Conservation (phyloP, 768 basidiomycete species). For the Suillus americanus region DNA sequence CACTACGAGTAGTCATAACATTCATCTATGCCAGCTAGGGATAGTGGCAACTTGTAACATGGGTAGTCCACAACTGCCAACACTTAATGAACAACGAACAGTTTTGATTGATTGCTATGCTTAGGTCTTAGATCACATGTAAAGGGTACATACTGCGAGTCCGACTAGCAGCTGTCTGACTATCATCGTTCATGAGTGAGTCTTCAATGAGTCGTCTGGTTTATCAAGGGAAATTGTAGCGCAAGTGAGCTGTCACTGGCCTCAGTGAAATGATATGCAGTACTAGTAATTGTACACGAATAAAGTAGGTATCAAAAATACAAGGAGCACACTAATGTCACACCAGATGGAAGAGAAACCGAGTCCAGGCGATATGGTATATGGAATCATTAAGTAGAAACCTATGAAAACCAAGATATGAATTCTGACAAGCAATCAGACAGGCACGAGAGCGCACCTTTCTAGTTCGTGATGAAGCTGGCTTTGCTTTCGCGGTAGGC, state of each 20-base stretch:
- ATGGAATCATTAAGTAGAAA: background rate
- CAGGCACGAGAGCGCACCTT: background rate
- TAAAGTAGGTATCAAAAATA: constrained; percentile 9
- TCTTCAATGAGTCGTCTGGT: background rate
- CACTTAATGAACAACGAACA: background rate
- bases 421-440: background rate
- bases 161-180: background rate
- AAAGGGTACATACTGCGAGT: background rate
- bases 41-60: background rate
- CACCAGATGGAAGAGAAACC: background rate
- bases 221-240: background rate
- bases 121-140: background rate
- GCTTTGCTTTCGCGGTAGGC: constrained; percentile 14
- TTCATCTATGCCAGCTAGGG: constrained; percentile 10
- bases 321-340: constrained; percentile 1
- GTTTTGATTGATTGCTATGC: background rate
- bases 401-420: background rate
- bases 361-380: background rate
- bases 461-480: constrained; percentile 1
- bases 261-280: constrained; percentile 4
- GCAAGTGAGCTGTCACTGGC: background rate
- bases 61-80: background rate
- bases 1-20: background rate
- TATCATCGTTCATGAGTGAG: background rate
- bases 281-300: constrained; percentile 7